These are phyloP conservation scores for Penicillium soppii DNA, from an alignment of 495 filamentous ascomycete genomes.

Conservation along the genomic window DNA sequence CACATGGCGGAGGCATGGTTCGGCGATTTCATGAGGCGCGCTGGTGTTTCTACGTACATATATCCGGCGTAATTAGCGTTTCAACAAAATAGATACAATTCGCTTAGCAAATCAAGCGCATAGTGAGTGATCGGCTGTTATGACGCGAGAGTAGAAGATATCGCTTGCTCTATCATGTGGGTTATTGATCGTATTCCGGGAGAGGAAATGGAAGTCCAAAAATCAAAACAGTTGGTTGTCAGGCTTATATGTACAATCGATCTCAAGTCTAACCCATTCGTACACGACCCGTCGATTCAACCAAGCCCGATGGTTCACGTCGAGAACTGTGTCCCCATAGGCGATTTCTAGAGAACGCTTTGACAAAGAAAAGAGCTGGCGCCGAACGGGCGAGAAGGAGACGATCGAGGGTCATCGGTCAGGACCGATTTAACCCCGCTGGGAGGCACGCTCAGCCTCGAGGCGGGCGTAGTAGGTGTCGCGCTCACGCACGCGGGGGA, in stretches of 20 bases:
- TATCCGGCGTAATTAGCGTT: conserved; percentile 30
- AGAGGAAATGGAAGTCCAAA: neutral
- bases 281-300: conserved; percentile 16
- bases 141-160: no score
- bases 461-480: conserved; percentile 75
- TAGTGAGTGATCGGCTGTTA: no score
- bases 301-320: conserved; percentile 10
- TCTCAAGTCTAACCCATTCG: conserved; percentile 14
- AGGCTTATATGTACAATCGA: conserved; percentile 34
- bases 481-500: conserved; percentile 71
- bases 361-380: conserved; percentile 19
- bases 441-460: conserved; percentile 62
- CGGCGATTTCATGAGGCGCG: conserved; percentile 2
- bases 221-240: conserved; percentile 18
- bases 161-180: no score
- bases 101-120: neutral
- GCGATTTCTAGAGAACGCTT: conserved; percentile 8
- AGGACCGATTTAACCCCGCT: conserved; percentile 32
- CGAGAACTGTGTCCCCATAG: neutral
- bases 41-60: conserved; percentile 26
- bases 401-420: conserved; percentile 13
- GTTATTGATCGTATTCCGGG: neutral
- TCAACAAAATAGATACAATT: conserved; percentile 22
- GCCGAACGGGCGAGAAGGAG: conserved; percentile 22
- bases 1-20: conserved; percentile 6